Base-by-base conservation (phyloP, 306 rosid species). In the Acmispon strigosus region DNA sequence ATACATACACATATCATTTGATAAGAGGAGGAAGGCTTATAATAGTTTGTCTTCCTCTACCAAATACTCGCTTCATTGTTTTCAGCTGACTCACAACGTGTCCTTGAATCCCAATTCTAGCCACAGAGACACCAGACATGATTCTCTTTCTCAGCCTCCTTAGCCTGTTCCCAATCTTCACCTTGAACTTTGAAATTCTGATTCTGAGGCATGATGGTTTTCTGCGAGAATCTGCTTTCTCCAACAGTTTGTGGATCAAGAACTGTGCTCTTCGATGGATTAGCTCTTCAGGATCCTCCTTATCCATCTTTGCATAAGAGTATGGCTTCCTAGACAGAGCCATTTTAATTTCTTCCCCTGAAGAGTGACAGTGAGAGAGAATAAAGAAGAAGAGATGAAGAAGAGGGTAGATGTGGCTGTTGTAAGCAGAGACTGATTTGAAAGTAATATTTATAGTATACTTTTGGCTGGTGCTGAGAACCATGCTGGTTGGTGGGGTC, bases 241-340 rank as follows among this genome's bases (percentile, higher is more conserved):
- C 85, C 85, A 93, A 37, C 57, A 57, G 84, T 37, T 88, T 88
- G 82, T 90, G 74, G 83, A 93, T 87, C 82, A 93, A 82, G 76
- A 93, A 90, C 83, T 87, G 98, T 9, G 97, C 94, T 66, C 83
- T 76, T 57, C 86, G 37, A 34, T 80, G 98, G 14, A 74, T 78
- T 41, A 43, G 34, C 59, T 88, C 96, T 76, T 88, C 87, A 10
- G 86, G 88, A 62, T 93, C 96, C 45, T 93, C 98, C 84, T 88
- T 87, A 16, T 88, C 89, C 64, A 93, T 74, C 88, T 81, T 90
- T 2, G 88, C 72, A 72, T 88, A 93, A 10, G 36, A 83, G 11
- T 12, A 48, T 56, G 18, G 59, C 39, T 63, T 82, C 53, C 70
- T 75, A 43, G 41, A 43, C 19, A 78, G 29, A 53, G 80, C 80